Evolutionary conservation across 805 yeast genomes (phyloP).

Genomic region (Candida taoyuanica): DNA sequence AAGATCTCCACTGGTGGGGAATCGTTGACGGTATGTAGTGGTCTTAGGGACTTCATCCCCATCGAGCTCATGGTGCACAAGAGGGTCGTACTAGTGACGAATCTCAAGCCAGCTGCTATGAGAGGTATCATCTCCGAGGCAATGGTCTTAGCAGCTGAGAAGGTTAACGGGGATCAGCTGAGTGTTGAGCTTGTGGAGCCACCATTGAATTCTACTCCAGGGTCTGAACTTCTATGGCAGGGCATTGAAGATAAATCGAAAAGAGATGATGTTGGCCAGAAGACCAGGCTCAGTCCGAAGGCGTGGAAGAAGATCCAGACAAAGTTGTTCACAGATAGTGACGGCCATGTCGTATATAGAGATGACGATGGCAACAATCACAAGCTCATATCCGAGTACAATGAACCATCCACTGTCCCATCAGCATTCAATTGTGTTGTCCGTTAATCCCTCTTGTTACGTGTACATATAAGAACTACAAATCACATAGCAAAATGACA

Average conservation of each 20-base stretch:
- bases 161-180: constrained; percentile 12
- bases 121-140: constrained; percentile 60
- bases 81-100: constrained; percentile 49
- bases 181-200: constrained; percentile 45
- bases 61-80: constrained; percentile 33
- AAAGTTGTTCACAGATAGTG: constrained; percentile 9
- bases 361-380: too few species aligned
- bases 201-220: constrained; percentile 35
- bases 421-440: constrained; percentile 12
- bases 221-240: constrained; percentile 38
- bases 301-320: constrained; percentile 15
- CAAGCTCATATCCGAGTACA: too few species aligned
- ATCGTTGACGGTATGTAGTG: constrained; percentile 49
- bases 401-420: constrained; percentile 5
- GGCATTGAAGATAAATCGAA: constrained; percentile 14
- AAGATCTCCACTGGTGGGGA: constrained; percentile 28
- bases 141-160: constrained; percentile 61
- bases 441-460: constrained; percentile 3
- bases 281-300: constrained; percentile 10
- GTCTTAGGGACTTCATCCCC: constrained; percentile 45
- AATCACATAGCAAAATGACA: neutral
- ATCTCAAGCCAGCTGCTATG: constrained; percentile 58
- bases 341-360: constrained; percentile 11
- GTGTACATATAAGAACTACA: neutral
- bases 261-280: constrained; percentile 4